A percentile compares a stretch with the other conserved stretches of the same genome.
Conservation (phyloP, 2,329 filamentous ascomycete genomes). For the Penicillium sp. region DNA sequence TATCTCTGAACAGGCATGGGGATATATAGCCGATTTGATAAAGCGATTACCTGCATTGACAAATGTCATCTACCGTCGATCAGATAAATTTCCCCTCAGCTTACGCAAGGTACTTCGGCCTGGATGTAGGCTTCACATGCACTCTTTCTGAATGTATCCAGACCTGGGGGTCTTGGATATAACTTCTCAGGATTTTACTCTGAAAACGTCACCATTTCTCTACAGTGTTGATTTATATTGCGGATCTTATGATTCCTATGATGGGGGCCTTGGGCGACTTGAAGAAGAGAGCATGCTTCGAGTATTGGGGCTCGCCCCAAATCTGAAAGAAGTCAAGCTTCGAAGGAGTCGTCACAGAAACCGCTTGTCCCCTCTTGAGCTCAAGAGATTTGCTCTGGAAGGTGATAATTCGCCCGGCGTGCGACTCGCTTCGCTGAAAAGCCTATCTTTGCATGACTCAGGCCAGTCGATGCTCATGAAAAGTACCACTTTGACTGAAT, state of each 20-base stretch:
- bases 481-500: neutral
- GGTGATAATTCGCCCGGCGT: neutral
- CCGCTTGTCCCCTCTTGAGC: neutral
- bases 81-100: neutral
- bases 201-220: neutral
- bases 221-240: neutral
- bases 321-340: conserved; percentile 5
- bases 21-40: neutral
- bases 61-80: neutral
- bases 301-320: neutral
- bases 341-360: no score
- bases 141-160: neutral
- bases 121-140: conserved; percentile 9
- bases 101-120: neutral
- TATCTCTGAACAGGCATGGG: neutral
- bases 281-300: neutral
- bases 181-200: neutral
- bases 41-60: neutral
- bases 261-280: no score
- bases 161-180: neutral
- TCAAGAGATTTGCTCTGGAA: neutral
- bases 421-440: neutral
- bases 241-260: neutral
- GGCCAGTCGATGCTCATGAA: neutral
- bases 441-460: neutral